These are phyloP conservation scores for Casuarina cunninghamiana DNA, from an alignment of 306 rosid genomes.

Conservation along the genomic window DNA sequence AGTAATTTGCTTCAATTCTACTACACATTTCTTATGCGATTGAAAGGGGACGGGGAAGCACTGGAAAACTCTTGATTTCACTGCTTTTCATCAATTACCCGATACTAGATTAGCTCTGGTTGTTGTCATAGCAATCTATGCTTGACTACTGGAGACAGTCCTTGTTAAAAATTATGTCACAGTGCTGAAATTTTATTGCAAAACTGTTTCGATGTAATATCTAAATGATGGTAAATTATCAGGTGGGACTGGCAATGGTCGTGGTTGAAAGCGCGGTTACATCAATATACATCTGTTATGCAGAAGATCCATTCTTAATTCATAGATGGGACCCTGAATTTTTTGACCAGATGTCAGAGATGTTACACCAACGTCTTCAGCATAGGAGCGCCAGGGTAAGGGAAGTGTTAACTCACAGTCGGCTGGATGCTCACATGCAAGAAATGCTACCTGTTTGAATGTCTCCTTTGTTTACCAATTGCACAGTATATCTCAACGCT, in stretches of 20 bases:
- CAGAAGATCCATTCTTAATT: slow-evolving; percentile 91
- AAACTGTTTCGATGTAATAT: slow-evolving; percentile 1
- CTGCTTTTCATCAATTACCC: background rate
- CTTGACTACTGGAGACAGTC: background rate
- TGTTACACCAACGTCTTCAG: slow-evolving; percentile 89
- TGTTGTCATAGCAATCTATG: background rate
- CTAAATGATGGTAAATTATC: slow-evolving; percentile 14
- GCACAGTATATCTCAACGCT: slow-evolving; percentile 2
- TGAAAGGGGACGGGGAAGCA: background rate
- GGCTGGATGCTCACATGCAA: slow-evolving; percentile 35
- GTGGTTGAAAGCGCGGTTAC: slow-evolving; percentile 99
- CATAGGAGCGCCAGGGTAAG: slow-evolving; percentile 74
- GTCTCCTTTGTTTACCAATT: background rate
- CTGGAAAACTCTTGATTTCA: background rate
- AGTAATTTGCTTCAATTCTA: too few species aligned
- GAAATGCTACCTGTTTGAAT: slow-evolving; percentile 29
- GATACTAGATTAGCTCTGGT: background rate
- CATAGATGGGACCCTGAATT: slow-evolving; percentile 93
- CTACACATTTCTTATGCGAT: too few species aligned
- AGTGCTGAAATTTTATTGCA: background rate
- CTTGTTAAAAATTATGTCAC: background rate
- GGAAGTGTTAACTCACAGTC: slow-evolving; percentile 62
- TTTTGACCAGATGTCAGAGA: slow-evolving; percentile 92
- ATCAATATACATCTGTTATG: slow-evolving; percentile 89
- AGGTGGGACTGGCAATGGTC: slow-evolving; percentile 96